Percentiles rank a stretch among this genome's conserved stretches.
phyloP scores from a whole-genome alignment of 148 eudicot genomes.

The Suaeda aralocaspica region DNA sequence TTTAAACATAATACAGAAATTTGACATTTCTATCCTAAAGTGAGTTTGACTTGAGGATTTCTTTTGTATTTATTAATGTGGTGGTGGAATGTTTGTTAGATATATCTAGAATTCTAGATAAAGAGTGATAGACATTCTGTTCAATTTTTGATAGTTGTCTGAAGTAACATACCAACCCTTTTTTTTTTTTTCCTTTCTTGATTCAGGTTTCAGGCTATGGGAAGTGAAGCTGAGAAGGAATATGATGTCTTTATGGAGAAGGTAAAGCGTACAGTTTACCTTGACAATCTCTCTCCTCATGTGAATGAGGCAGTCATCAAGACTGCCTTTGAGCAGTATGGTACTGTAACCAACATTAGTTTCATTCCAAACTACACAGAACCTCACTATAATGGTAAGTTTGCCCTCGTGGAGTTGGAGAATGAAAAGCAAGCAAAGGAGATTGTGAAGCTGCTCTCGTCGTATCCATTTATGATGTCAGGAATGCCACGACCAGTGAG shows the following conservation, averaged over 20 bases:
- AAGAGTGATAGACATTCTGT: background rate
- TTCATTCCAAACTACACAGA: slow-evolving; percentile 53
- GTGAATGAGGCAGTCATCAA: slow-evolving; percentile 54
- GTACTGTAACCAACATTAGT: slow-evolving; percentile 37
- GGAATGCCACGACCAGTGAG: slow-evolving; percentile 95
- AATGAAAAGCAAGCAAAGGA: slow-evolving; percentile 35
- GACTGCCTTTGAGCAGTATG: slow-evolving; percentile 65
- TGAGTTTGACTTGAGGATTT: background rate
- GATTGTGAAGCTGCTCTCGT: slow-evolving; percentile 31
- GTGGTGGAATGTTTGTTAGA: background rate
- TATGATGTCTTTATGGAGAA: slow-evolving; percentile 64
- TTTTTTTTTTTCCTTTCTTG: too few species aligned
- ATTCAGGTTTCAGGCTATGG: slow-evolving; percentile 42
- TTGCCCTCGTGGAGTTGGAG: slow-evolving; percentile 72
- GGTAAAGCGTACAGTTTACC: slow-evolving; percentile 59
- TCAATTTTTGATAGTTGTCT: background rate
- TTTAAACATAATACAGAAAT: background rate
- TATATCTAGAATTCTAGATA: background rate
- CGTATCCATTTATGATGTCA: slow-evolving; percentile 62
- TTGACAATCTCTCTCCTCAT: slow-evolving; percentile 70
- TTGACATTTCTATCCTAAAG: background rate
- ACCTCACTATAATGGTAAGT: slow-evolving; percentile 26
- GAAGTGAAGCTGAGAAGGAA: slow-evolving; percentile 33
- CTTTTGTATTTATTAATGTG: background rate
- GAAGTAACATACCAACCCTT: background rate